Evolutionary conservation across 1,139 yeast genomes (phyloP), one percentile per base, ranked within the genome.

Genomic region (Suhomyces wounanorum): DNA sequence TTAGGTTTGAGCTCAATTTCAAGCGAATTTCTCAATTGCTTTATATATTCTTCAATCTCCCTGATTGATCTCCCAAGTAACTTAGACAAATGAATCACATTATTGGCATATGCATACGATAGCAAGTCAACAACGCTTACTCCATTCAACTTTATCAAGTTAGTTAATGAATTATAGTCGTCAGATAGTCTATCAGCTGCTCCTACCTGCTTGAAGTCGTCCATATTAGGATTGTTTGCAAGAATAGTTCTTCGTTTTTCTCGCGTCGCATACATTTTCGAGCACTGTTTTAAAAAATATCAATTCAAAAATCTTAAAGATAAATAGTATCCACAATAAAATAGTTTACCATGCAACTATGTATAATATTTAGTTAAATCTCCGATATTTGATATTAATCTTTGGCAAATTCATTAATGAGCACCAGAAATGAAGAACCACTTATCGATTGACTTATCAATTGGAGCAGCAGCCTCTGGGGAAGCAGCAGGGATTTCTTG

Each of bases 361-460:
- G 6, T 10, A 33, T 5, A 17, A 33, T 33, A 33, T 16, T 28
- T 28, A 28, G 8, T 28, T 10, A 8, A 8, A 21, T 4, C 23
- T 21, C 23, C 3, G 23, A 21, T 21, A 4, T 6, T 21, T 21
- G 23, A 21, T 21, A 21, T 21, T 21, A 4, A 21, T 4, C 6
- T 21, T 21, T 6, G 23, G 23, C 6, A 4, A 21, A 21, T 3
- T 11, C n/a, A 10, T 13, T 30, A 77, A 61, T 77, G 81, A 57
- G 81, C 87, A 75, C 97, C 97, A 58, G 98, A 89, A 72, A 94
- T 94, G 84, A 85, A 94, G 83, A 94, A 94, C 99, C 99, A 94
- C 81, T 94, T 94, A 83, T 94, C 98, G 69, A 94, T 78, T 52
- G 97, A 90, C 75, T 89, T 85, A 79, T 94, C 99, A 71, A 94